Percentiles rank a stretch among this genome's conserved stretches.
Conservation (phyloP, 2,329 filamentous ascomycete species). For the Elsinoe ampelina region DNA sequence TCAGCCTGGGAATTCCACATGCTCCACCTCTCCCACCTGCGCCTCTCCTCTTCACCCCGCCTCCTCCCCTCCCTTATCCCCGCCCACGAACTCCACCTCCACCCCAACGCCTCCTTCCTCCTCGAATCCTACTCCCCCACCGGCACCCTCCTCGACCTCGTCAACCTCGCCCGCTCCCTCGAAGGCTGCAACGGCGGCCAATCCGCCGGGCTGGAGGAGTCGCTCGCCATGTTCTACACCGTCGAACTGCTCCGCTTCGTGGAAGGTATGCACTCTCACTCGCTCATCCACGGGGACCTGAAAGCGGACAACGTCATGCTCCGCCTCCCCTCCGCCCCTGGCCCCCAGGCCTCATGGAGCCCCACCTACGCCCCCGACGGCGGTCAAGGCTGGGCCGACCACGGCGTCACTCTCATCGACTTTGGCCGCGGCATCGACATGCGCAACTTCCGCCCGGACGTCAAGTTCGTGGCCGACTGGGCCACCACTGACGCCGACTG, state of each 20-base stretch:
- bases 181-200: slow-evolving; percentile 48
- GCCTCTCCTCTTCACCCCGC: slow-evolving; percentile 56
- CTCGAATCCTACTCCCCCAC: slow-evolving; percentile 80
- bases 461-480: slow-evolving; percentile 94
- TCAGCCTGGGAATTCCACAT: slow-evolving; percentile 95
- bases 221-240: slow-evolving; percentile 88
- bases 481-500: slow-evolving; percentile 80
- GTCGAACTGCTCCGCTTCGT: slow-evolving; percentile 85
- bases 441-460: slow-evolving; percentile 65
- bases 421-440: slow-evolving; percentile 94
- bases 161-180: slow-evolving; percentile 67
- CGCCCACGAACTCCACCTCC: slow-evolving; percentile 86
- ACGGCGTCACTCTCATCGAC: slow-evolving; percentile 82
- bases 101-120: slow-evolving; percentile 80
- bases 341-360: slow-evolving; percentile 52
- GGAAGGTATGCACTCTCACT: slow-evolving; percentile 71
- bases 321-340: slow-evolving; percentile 50
- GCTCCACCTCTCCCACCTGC: slow-evolving; percentile 69
- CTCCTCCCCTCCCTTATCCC: slow-evolving; percentile 68
- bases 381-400: slow-evolving; percentile 64
- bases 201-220: slow-evolving; percentile 73
- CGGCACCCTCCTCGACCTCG: slow-evolving; percentile 86
- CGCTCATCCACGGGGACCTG: slow-evolving; percentile 82
- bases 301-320: slow-evolving; percentile 94
- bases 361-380: slow-evolving; percentile 65